Base-by-base conservation (phyloP, 192 early-diverging fungal genomes). In the Backusella australiensis region DNA sequence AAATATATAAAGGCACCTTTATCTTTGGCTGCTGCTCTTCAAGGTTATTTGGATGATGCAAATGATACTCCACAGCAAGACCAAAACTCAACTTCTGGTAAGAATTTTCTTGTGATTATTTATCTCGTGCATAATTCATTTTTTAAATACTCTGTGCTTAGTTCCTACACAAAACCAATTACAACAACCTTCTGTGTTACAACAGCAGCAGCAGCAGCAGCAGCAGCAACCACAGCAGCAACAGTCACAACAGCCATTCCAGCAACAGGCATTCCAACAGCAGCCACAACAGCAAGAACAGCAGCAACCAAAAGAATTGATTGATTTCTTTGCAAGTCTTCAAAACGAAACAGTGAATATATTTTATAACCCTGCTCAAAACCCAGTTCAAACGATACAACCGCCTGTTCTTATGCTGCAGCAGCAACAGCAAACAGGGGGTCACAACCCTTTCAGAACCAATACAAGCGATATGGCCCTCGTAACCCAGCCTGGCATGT, bases 291-390 rank as follows among this genome's bases (percentile, higher is more conserved):
- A 59, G 17, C 53, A 59, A 26, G 21, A 63, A 29, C 23, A 63
- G 12, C 56, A 73, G 32, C 80, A 76, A 36, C 80, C 80, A 41
- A 76, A 77, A 23, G 71, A 81, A 59, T 34, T 77, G 29, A 63
- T 77, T 14, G 80, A 81, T 44, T 81, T 81, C 73, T 81, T 81
- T 66, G 32, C 72, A 21, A 75, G 76, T 56, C 69, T 81, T 6
- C 72, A 77, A 66, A 77, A 78, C 39, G 80, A 81, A 35, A 73
- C 69, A 15, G 72, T 68, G 9, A 68, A 65, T 41, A 73, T 73
- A 23, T 78, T 74, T 44, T 52, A 73, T 56, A 67, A 72, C 32
- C 39, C 77, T 9, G 71, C 67, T 15, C 67, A 59, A 36, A 68
- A 71, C 7, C 49, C 19, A 19, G 34, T 69, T 32, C 65, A 76